Base-by-base conservation (phyloP, 1,284 basidiomycete species). In the Cutaneotrichosporon arboriforme region DNA sequence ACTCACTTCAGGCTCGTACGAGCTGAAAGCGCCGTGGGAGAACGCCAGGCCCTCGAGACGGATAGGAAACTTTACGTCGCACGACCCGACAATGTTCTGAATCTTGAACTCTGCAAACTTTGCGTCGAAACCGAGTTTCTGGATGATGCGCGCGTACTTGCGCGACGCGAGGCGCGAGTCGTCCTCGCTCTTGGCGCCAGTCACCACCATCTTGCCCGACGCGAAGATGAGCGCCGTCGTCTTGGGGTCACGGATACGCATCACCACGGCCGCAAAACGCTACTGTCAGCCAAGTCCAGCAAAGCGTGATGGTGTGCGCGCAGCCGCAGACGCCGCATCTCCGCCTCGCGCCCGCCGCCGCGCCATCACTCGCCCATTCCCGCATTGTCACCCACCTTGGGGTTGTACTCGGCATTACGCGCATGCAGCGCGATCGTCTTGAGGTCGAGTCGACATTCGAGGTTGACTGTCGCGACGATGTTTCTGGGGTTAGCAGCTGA, bases 31-130 rank as follows among this genome's bases (percentile, higher is more conserved):
- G 74, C 94, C 94, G 83, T 98, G 96, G 67, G 86, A 87, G 79
- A 97, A 99, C 5, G 94, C 94, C 55, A 99, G 81, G 55, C 96
- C 96, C 77, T 99, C 96, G 65, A 98, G 79, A 59, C 96, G 87
- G 73, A 99, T 98, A 56, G 96, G 96, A 80, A 99, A 99, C 78
- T 96, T 96, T 67, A 98, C 96, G 73, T 98, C 96, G 76, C 96
- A 98, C 69, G 84, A 87, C 52, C 96, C 96, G 47, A 98, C 96
- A 51, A 98, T 98, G 76, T 98, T 99, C 80, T 98, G 94, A 52
- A 98, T 98, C 80, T 98, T 99, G 81, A 98, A 98, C 78, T 99
- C 94, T 51, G 90, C 91, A 75, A 98, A 98, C 79, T 97, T 97
- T 69, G 96, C 93, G 63, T 98, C 94, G 75, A 99, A 98, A 35